These are phyloP conservation scores for Musa schizocarpa DNA, from an alignment of 176 grass and related monocot species.

Conservation along the genomic window DNA sequence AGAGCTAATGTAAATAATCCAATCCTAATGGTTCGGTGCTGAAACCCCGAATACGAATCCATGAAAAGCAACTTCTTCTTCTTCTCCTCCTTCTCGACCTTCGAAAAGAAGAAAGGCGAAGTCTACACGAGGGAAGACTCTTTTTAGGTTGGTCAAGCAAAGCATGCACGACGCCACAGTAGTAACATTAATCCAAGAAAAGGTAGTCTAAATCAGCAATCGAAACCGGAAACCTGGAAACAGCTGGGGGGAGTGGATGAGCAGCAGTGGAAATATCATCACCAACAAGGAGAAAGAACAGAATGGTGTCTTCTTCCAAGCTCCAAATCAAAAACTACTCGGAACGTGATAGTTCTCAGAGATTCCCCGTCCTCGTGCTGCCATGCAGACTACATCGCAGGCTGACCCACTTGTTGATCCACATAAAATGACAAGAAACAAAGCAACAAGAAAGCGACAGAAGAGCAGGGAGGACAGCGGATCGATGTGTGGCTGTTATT, in stretches of 20 bases:
- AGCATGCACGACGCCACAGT: background rate
- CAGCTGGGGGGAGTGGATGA: background rate
- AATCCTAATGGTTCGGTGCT: background rate
- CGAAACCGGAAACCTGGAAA: background rate
- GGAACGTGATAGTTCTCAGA: slow-evolving; percentile 26
- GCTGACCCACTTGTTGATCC: background rate
- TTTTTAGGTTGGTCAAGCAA: background rate
- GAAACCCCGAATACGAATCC: background rate
- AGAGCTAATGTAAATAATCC: slow-evolving; percentile 2
- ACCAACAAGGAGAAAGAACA: background rate
- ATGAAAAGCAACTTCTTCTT: background rate
- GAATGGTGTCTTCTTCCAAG: background rate
- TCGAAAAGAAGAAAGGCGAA: slow-evolving; percentile 1
- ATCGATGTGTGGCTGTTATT: slow-evolving; percentile 33
- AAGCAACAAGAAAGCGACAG: slow-evolving; percentile 6
- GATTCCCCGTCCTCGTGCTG: slow-evolving; percentile 23
- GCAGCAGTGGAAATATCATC: background rate
- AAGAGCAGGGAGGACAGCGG: slow-evolving; percentile 8
- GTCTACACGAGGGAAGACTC: background rate
- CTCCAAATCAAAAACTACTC: background rate
- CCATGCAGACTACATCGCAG: background rate
- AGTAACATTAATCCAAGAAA: background rate
- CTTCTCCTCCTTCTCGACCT: background rate
- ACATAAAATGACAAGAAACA: slow-evolving; percentile 12
- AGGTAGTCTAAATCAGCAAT: background rate